Conservation (phyloP, 225 moss, liverwort and hornwort genomes). For the Anthoceros angustus region DNA sequence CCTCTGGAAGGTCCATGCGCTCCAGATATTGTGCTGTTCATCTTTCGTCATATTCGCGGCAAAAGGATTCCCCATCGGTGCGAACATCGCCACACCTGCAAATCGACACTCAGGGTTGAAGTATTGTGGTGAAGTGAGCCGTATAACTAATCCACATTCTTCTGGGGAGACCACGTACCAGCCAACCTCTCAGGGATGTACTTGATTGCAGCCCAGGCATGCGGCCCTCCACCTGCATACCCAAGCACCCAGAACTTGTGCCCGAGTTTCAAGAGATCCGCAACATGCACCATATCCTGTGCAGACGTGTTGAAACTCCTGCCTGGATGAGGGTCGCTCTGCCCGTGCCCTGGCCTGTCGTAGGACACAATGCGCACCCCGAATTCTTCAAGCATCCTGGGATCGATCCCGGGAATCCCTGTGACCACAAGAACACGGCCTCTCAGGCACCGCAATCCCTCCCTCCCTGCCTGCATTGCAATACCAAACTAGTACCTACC, state of each 20-base stretch:
- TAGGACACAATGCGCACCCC: slow-evolving; percentile 41
- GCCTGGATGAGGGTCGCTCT: slow-evolving; percentile 22
- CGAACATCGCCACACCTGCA: slow-evolving; percentile 66
- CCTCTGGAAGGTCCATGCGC: slow-evolving; percentile 25
- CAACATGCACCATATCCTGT: slow-evolving; percentile 35
- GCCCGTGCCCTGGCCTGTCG: slow-evolving; percentile 49
- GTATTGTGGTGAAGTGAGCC: not conserved
- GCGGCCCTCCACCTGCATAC: slow-evolving; percentile 40
- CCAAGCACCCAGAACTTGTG: slow-evolving; percentile 43
- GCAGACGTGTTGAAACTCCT: slow-evolving; percentile 27
- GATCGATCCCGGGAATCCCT: slow-evolving; percentile 33
- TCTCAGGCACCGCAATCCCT: not conserved
- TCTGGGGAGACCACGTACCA: slow-evolving; percentile 11
- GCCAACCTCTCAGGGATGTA: slow-evolving; percentile 44
- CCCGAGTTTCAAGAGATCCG: slow-evolving; percentile 36
- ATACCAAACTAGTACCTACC: slow-evolving; percentile 12
- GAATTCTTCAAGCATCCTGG: slow-evolving; percentile 30
- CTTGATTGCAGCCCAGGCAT: slow-evolving; percentile 37
- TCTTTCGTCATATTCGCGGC: slow-evolving; percentile 41
- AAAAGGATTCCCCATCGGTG: slow-evolving; percentile 58
- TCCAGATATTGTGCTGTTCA: slow-evolving; percentile 56
- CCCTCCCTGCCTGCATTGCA: too few species aligned
- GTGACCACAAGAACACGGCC: not conserved
- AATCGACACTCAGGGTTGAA: not conserved
- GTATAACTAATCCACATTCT: not conserved